Base-by-base conservation (phyloP, 768 basidiomycete genomes). In the Pleurotus pulmonarius region DNA sequence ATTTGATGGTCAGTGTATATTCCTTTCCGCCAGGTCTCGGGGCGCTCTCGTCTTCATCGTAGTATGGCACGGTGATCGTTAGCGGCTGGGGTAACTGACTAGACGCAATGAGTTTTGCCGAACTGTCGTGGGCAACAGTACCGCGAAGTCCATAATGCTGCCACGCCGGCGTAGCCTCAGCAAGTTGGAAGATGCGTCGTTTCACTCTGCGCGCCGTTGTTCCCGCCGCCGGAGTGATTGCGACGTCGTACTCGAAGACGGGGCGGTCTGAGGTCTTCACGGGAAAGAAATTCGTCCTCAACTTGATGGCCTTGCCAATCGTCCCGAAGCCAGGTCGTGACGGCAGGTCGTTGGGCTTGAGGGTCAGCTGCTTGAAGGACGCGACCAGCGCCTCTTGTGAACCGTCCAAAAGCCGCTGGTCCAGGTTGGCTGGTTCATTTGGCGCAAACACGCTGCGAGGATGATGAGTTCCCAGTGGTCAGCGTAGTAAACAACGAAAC, bases 251-350 rank as follows among this genome's bases (percentile, higher is more conserved):
- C 56, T 90, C 88, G 63, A 75, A 83, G 7, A 85, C 62, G 2
- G 76, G 68, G 0, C 72, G 74, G 39, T 79, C 77, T 1, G 77
- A 76, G 8, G 83, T 66, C 46, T 72, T 74, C 24, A 90, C 73
- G 0, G 85, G 76, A 67, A 88, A 88, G 72, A 84, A 88, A 62
- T 90, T 90, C 46, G 86, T 76, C 5, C 88, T 77, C 13, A 89
- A 66, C 44, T 73, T 78, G 62, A 84, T 75, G 8, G 67, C 40
- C 38, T 58, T 73, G 8, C 86, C 86, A 1, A 59, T 60, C 0
- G 72, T 81, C 0, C 87, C 86, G 60, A 78, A 87, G 13, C 75
- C 82, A 5, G 84, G 83, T 18, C 86, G 78, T 8, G 83, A 60
- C 13, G 86, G 86, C 41, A 92, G 67, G 12, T 80, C 74, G 40